phyloP scores from a whole-genome alignment of 2,329 filamentous ascomycete genomes.

The Alternaria gaisen region DNA sequence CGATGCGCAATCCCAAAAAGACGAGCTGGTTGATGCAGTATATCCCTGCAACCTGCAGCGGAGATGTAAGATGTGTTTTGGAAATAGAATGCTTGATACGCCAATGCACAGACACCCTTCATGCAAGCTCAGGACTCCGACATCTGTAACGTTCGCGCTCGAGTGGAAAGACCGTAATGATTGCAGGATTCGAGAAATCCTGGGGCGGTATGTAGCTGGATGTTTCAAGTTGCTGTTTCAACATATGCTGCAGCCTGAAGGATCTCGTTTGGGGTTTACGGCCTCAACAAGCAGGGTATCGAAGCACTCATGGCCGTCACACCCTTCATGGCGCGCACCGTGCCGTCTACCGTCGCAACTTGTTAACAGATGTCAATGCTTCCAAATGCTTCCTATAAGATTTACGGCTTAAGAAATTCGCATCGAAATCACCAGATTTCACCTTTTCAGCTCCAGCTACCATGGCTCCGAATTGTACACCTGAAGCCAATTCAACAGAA shows the following conservation, averaged over 20 bases:
- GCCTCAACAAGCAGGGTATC: constrained; percentile 1
- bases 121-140: constrained; percentile 1
- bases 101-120: background rate
- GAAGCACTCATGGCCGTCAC: background rate
- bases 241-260: constrained; percentile 7
- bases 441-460: background rate
- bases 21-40: too few relatives aligned
- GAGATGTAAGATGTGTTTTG: background rate
- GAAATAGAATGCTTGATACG: background rate
- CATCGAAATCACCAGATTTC: background rate
- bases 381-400: background rate
- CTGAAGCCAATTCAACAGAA: background rate
- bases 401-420: background rate
- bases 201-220: background rate
- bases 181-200: background rate
- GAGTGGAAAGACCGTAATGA: constrained; percentile 5
- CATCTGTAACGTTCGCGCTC: background rate
- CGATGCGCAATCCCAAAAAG: too few relatives aligned
- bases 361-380: background rate
- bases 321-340: background rate
- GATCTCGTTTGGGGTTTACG: constrained; percentile 5
- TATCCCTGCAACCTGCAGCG: background rate
- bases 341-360: background rate
- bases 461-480: background rate
- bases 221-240: constrained; percentile 1